Conservation (phyloP, 345 rosid genomes). For the Murraya koenigii region DNA sequence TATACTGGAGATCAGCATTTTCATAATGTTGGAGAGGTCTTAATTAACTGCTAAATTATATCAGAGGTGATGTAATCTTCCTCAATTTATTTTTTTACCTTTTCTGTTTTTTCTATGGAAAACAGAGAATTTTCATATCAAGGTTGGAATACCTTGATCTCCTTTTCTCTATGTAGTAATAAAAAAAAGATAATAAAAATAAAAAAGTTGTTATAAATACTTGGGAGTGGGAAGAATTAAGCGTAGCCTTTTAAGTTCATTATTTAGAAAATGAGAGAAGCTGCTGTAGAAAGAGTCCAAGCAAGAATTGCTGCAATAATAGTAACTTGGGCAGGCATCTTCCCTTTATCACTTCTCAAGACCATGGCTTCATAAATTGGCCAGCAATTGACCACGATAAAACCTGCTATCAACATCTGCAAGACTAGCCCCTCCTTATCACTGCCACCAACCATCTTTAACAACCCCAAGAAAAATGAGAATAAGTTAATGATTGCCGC, state of each 20-base stretch:
- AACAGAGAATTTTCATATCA: neutral
- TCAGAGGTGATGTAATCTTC: neutral
- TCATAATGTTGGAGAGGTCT: neutral
- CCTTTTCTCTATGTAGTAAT: neutral
- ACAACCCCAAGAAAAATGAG: slow-evolving; percentile 33
- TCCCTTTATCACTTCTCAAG: slow-evolving; percentile 57
- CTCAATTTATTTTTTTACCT: neutral
- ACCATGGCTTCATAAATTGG: slow-evolving; percentile 64
- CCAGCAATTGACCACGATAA: slow-evolving; percentile 41
- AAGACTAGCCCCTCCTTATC: slow-evolving; percentile 25
- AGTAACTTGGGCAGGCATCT: slow-evolving; percentile 34
- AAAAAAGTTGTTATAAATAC: neutral
- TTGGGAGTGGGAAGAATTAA: too few relatives aligned
- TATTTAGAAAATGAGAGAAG: too few relatives aligned
- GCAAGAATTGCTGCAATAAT: slow-evolving; percentile 28
- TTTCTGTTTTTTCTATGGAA: neutral
- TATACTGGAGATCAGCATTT: neutral
- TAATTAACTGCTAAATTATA: neutral
- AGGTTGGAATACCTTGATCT: neutral
- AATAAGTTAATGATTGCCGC: slow-evolving; percentile 51
- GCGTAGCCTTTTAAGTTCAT: too few relatives aligned
- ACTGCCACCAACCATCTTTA: neutral
- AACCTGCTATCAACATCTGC: slow-evolving; percentile 46
- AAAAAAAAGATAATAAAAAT: neutral
- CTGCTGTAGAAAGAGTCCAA: slow-evolving; percentile 1